Evolutionary conservation across 768 basidiomycete genomes (phyloP), one percentile per base, ranked within the genome.

Genomic region (Collybia nuda): DNA sequence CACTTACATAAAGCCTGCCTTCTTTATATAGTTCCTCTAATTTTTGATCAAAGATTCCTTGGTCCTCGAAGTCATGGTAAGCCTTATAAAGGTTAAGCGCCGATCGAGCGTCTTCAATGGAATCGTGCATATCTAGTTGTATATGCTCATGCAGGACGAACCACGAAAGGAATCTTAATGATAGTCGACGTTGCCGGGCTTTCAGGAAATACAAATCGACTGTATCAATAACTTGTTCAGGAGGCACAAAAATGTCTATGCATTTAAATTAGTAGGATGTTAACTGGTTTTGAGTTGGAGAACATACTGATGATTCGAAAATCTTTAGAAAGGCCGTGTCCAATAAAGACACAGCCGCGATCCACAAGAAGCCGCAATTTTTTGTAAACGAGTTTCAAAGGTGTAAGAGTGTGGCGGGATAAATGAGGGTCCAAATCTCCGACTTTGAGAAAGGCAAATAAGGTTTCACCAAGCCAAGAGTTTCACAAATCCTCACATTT

Each of bases 361-460:
- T 99, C 97, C 17, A 98, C 94, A 4, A 98, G 76, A 17, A 95
- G 68, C 2, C 97, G 84, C 11, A 99, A 74, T 65, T 99, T 99
- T 77, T 98, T 98, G 73, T 98, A 99, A 2, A 94, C 97, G n/a
- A 96, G 80, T 62, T 99, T 99, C 51, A 98, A 73, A 0, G 97
- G 96, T 1, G 96, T 97, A 40, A 98, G 75, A 0, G 95, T 97
- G 64, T 97, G 83, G 5, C 79, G 81, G 2, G 95, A 95, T 35
- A 83, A 70, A 48, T 80, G 74, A 7, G 90, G 91, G 62, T 98
- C 93, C 44, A 99, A 76, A 64, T 99, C 97, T 8, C 97, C 97
- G 56, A 82, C 96, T 98, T 61, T 14, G 48, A 40, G 18, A 15
- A 47, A 39, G 15, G 11, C 58, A 21, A 47, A 54, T 53, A 19